These are phyloP conservation scores for Euptelea pleiosperma DNA, from an alignment of 164 flowering plant genomes.

Conservation along the genomic window DNA sequence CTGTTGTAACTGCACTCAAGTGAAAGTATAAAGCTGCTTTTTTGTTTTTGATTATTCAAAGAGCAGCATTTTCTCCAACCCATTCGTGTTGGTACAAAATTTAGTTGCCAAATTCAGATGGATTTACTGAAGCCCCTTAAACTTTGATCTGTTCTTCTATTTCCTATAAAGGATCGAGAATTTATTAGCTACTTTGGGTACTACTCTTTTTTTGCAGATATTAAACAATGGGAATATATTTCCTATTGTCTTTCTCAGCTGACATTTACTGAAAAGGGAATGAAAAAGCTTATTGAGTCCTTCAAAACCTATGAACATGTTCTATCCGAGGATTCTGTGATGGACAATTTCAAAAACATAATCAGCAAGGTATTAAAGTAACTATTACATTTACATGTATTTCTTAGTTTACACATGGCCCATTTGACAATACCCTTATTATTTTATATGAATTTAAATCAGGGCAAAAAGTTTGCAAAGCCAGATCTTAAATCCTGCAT, in stretches of 20 bases:
- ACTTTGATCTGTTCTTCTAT: neutral
- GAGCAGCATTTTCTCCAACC: no score
- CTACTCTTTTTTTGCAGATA: constrained; percentile 50
- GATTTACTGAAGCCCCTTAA: neutral
- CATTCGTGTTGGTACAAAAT: no score
- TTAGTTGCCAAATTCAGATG: neutral
- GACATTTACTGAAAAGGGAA: constrained; percentile 88
- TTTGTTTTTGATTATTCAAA: no score
- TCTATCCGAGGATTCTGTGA: constrained; percentile 68
- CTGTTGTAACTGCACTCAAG: no score
- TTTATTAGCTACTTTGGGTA: neutral
- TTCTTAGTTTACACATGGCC: neutral
- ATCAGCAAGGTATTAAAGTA: constrained; percentile 66
- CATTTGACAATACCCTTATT: neutral
- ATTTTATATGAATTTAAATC: constrained; percentile 16
- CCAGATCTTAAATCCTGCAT: constrained; percentile 76
- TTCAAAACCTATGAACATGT: constrained; percentile 85
- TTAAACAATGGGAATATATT: constrained; percentile 79
- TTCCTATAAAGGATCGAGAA: neutral
- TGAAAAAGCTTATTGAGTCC: constrained; percentile 80
- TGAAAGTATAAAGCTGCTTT: no score
- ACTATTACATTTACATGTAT: neutral
- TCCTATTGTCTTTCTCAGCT: constrained; percentile 94
- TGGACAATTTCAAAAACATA: constrained; percentile 77
- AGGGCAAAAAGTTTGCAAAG: constrained; percentile 93